These are phyloP conservation scores for Huntiella abstrusa DNA, from an alignment of 2,329 filamentous ascomycete species.

Conservation along the genomic window DNA sequence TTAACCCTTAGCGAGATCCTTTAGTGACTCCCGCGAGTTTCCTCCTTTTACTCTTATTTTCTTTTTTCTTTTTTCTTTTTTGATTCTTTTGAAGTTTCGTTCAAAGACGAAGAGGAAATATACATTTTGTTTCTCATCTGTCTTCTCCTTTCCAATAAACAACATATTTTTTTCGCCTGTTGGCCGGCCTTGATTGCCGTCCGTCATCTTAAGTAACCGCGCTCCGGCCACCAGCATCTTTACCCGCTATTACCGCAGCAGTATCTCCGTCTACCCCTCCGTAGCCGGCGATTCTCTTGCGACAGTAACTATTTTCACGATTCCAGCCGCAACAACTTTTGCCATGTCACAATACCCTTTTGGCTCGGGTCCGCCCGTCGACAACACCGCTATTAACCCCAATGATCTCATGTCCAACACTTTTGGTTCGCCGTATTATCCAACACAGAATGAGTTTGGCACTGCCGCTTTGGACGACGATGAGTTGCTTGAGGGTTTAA, in stretches of 20 bases:
- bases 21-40: neutral
- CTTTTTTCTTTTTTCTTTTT: neutral
- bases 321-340: neutral
- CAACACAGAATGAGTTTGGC: conserved; percentile 48
- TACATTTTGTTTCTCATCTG: neutral
- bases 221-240: conserved; percentile 1
- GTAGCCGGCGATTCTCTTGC: conserved; percentile 1
- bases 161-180: conserved; percentile 1
- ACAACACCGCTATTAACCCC: neutral
- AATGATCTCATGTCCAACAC: conserved; percentile 4
- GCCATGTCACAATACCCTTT: neutral
- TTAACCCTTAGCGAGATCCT: neutral
- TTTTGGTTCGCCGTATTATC: conserved; percentile 8
- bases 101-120: neutral
- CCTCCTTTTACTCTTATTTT: neutral
- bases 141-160: neutral
- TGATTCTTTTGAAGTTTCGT: neutral
- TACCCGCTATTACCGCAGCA: neutral
- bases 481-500: conserved; percentile 60
- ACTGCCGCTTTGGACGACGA: conserved; percentile 72
- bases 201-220: neutral
- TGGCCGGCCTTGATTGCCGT: conserved; percentile 3
- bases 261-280: neutral
- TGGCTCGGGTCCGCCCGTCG: conserved; percentile 1
- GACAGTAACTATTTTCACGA: neutral